A percentile compares a stretch with the other conserved stretches of the same genome.
Conservation (phyloP, 164 flowering plant genomes). For the Magnolia changhungtana region DNA sequence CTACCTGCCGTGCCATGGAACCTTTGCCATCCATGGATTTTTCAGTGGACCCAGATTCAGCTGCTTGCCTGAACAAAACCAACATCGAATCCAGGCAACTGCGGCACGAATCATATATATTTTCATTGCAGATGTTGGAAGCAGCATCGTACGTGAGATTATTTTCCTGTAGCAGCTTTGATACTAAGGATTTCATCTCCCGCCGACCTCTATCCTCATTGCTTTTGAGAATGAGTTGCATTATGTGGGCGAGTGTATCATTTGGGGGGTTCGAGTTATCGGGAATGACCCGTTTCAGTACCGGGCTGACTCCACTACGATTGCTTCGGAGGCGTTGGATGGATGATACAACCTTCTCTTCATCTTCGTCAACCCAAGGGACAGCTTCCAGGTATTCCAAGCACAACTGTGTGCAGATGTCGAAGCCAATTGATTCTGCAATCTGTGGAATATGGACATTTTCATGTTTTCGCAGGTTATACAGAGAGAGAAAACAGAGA, state of each 20-base stretch:
- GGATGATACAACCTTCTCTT: slow-evolving; percentile 86
- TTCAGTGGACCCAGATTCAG: slow-evolving; percentile 47
- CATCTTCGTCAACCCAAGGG: slow-evolving; percentile 98
- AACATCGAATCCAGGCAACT: slow-evolving; percentile 52
- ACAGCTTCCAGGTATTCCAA: slow-evolving; percentile 93
- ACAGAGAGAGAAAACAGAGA: too few relatives aligned
- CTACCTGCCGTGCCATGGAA: slow-evolving; percentile 47
- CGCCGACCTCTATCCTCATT: slow-evolving; percentile 85
- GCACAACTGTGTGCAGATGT: slow-evolving; percentile 65
- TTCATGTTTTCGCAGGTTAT: too few relatives aligned
- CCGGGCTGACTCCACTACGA: slow-evolving; percentile 49
- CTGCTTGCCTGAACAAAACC: slow-evolving; percentile 52
- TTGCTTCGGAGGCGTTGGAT: slow-evolving; percentile 52
- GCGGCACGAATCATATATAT: slow-evolving; percentile 56
- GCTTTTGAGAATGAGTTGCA: slow-evolving; percentile 83
- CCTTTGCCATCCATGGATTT: slow-evolving; percentile 38
- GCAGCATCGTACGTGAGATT: slow-evolving; percentile 33
- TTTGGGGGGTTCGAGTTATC: slow-evolving; percentile 39
- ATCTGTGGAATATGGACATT: slow-evolving; percentile 42
- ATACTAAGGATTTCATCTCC: slow-evolving; percentile 84
- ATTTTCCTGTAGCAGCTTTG: slow-evolving; percentile 76
- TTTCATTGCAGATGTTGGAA: slow-evolving; percentile 44
- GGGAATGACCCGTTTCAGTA: slow-evolving; percentile 73
- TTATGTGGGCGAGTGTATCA: slow-evolving; percentile 70
- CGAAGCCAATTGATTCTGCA: slow-evolving; percentile 71